Evolutionary conservation across 345 rosid genomes (phyloP).

Genomic region (Schrenkiella parvula): DNA sequence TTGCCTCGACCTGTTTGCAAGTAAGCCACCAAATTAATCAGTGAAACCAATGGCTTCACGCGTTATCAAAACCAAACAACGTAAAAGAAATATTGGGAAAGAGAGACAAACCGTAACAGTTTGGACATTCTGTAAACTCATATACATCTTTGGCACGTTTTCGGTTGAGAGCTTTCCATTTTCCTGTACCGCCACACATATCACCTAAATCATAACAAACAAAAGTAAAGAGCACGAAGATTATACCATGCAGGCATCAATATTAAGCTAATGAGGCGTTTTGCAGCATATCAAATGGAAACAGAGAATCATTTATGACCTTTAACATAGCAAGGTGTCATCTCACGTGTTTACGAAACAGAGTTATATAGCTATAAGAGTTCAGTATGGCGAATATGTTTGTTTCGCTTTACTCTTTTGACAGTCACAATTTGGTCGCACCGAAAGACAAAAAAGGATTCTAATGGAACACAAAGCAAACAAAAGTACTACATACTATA

Average conservation of each 20-base stretch:
- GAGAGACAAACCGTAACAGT: constrained; percentile 69
- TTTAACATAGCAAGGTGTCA: neutral
- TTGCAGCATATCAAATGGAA: neutral
- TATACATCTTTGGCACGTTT: constrained; percentile 96
- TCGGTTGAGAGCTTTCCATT: constrained; percentile 96
- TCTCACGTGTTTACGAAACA: neutral
- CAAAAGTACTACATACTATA: neutral
- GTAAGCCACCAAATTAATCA: constrained; percentile 3
- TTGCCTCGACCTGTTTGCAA: constrained; percentile 75
- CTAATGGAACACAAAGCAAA: neutral
- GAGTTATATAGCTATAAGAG: neutral
- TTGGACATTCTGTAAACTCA: constrained; percentile 94
- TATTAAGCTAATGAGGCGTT: neutral
- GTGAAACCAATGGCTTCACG: neutral
- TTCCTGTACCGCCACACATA: constrained; percentile 99
- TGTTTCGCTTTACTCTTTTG: neutral
- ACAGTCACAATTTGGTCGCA: neutral
- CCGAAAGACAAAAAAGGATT: neutral
- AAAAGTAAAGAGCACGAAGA: neutral
- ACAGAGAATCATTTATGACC: neutral
- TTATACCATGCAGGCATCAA: neutral
- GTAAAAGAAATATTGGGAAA: neutral
- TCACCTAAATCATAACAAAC: constrained; percentile 55
- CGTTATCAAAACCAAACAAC: neutral
- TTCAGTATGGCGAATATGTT: neutral